Base-by-base conservation (phyloP, 1,284 basidiomycete genomes). In the Bondarzewia mesenterica region DNA sequence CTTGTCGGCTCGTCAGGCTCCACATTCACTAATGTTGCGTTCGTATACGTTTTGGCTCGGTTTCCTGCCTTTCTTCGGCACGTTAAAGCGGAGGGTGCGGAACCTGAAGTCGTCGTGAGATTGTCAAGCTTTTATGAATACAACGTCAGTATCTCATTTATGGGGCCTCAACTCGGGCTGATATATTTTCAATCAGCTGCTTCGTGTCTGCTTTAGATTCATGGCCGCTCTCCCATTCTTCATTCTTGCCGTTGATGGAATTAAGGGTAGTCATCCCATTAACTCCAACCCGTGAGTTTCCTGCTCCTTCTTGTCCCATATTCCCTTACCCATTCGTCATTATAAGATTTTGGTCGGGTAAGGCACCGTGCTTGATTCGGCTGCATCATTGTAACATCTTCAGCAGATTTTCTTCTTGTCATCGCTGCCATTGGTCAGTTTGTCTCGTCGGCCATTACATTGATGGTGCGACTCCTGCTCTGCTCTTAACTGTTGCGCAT, bases 371-470 rank as follows among this genome's bases (percentile, higher is more conserved):
- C n/a, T 35, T 40, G 16, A n/a, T 40, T 10, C 38, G 10, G 21
- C 16, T 40, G 16, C 10, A 5, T 23, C 21, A 42, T 16, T 21
- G 7, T 32, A 10, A 32, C 46, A 20, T 47, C 52, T 23, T 40
- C 25, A 25, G 48, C 53, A 76, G 85, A 88, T 61, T 76, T 85
- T 52, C 67, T 88, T 8, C 63, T 81, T 46, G 81, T 85, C 75
- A 57, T 81, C 42, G 80, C 77, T 14, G 82, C 73, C 10, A 73
- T 88, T 23, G 85, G 85, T 8, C 81, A 80, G 56, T 80, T 86
- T 58, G 71, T 85, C 18, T 87, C 84, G 4, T 85, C 85, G 21
- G 77, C 78, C 23, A 85, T 88, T 41, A 88, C 85, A 1, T 70
- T 88, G 36, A 70, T 88, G 16, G 84, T 85, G 57, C 57, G 75